phyloP scores from a whole-genome alignment of 1,284 basidiomycete species.

The Puccinia horiana region DNA sequence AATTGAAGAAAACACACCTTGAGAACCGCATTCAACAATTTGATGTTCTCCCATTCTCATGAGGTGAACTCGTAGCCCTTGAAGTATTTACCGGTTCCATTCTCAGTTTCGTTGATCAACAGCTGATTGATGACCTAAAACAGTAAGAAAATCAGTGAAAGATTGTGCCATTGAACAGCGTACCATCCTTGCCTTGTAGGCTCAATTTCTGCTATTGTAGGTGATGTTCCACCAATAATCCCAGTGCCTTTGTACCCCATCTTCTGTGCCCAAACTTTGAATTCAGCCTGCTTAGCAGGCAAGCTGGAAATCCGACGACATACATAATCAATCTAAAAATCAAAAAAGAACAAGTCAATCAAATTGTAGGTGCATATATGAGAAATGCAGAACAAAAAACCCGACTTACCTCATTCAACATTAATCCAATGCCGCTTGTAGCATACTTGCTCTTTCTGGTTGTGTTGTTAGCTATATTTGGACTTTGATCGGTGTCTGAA shows the following conservation, averaged over 20 bases:
- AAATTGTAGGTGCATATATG: background rate
- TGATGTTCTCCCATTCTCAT: background rate
- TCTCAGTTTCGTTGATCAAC: background rate
- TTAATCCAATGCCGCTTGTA: background rate
- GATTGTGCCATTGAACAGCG: background rate
- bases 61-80: background rate
- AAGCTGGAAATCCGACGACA: background rate
- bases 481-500: no score
- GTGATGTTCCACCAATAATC: background rate
- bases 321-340: background rate
- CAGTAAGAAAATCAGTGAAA: background rate
- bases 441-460: background rate
- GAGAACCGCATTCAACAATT: background rate
- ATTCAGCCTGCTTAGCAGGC: background rate
- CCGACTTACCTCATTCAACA: background rate
- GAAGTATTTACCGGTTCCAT: background rate
- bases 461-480: background rate
- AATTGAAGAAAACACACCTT: background rate
- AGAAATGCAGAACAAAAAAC: background rate
- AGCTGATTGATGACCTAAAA: background rate
- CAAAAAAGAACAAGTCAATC: background rate
- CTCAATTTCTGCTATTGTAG: background rate
- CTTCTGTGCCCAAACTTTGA: background rate
- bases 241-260: background rate
- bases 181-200: background rate